Percentiles rank a stretch among this genome's conserved stretches.
These are phyloP conservation scores for Pulveroboletus sp. DNA, from an alignment of 768 basidiomycete genomes.

Conservation along the genomic window DNA sequence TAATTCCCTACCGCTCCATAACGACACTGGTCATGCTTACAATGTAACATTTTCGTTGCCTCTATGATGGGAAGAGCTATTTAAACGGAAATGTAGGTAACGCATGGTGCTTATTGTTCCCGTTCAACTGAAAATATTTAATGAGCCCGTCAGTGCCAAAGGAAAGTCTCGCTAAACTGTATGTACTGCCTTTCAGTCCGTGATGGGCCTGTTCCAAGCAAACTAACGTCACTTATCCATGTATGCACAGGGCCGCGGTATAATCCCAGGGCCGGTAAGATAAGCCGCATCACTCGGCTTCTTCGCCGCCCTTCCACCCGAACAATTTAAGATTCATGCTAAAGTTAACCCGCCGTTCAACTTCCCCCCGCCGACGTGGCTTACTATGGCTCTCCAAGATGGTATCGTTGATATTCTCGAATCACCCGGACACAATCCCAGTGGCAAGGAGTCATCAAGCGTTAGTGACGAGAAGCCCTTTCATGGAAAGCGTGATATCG, in stretches of 20 bases:
- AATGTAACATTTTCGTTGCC: not conserved
- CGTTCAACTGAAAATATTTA: too few relatives aligned
- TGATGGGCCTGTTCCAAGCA: too few relatives aligned
- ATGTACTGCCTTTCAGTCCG: too few relatives aligned
- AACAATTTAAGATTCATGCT: not conserved
- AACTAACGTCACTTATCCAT: too few relatives aligned
- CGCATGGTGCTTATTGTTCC: too few relatives aligned
- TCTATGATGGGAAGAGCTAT: not conserved
- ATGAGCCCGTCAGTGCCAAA: too few relatives aligned
- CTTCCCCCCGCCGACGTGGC: not conserved
- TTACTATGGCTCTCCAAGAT: slow-evolving; percentile 9
- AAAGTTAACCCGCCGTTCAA: not conserved
- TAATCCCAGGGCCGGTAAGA: not conserved
- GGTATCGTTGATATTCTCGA: slow-evolving; percentile 1
- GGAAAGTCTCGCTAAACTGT: too few relatives aligned
- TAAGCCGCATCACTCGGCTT: not conserved
- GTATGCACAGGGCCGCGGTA: too few relatives aligned
- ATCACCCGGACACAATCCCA: not conserved
- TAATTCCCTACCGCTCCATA: not conserved
- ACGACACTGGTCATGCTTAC: not conserved
- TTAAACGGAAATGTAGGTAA: too few relatives aligned
- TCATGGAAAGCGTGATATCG: slow-evolving; percentile 35
- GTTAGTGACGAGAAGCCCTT: slow-evolving; percentile 20
- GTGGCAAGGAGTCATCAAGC: slow-evolving; percentile 3
- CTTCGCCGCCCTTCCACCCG: too few relatives aligned